phyloP scores from a whole-genome alignment of 176 grass and related monocot species.

The Ensete glaucum region DNA sequence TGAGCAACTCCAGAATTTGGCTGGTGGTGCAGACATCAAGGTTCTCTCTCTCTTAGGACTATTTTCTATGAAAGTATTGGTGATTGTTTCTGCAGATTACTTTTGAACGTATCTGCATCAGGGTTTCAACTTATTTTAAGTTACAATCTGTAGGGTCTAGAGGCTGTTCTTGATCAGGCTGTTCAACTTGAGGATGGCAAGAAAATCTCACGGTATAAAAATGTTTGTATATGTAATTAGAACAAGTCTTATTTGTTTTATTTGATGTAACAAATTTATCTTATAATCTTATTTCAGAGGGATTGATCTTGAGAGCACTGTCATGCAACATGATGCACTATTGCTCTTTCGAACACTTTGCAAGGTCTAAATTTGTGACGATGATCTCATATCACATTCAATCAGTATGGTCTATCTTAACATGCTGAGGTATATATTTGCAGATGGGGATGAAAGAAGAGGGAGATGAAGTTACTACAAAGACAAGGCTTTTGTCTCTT shows the following conservation, averaged over 20 bases:
- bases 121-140: constrained; percentile 18
- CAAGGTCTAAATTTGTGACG: constrained; percentile 57
- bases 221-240: constrained; percentile 24
- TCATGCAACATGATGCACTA: constrained; percentile 80
- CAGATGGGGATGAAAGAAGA: constrained; percentile 99
- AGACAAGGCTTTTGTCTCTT: constrained; percentile 92
- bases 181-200: constrained; percentile 97
- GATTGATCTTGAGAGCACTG: constrained; percentile 79
- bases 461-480: constrained; percentile 87
- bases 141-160: constrained; percentile 65
- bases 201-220: constrained; percentile 61
- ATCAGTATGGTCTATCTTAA: constrained; percentile 5
- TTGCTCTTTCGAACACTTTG: constrained; percentile 93
- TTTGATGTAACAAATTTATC: constrained; percentile 13
- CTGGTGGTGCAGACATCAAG: constrained; percentile 98
- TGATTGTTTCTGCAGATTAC: constrained; percentile 3
- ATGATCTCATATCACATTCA: constrained; percentile 16
- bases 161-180: constrained; percentile 97
- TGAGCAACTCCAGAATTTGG: constrained; percentile 94
- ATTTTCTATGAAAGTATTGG: constrained; percentile 1
- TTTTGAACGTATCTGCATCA: background rate
- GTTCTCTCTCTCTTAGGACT: constrained; percentile 25
- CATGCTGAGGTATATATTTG: constrained; percentile 13
- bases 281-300: constrained; percentile 38
- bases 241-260: background rate